These are phyloP conservation scores for Endocarpon pusillum DNA, from an alignment of 495 filamentous ascomycete species.

Conservation along the genomic window DNA sequence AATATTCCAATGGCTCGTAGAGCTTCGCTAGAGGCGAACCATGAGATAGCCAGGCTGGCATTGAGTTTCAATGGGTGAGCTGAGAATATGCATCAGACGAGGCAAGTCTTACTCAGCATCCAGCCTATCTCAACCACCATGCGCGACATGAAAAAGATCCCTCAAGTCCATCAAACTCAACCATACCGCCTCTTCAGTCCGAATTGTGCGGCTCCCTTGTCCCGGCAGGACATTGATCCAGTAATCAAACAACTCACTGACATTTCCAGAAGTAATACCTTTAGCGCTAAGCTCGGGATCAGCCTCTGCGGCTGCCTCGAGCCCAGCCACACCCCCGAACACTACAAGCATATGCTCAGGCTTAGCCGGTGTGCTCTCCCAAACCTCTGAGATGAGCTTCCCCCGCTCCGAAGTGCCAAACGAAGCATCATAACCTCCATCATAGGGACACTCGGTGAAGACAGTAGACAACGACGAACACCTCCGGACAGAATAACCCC, in stretches of 20 bases:
- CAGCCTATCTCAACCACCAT: too few species aligned
- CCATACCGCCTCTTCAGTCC: constrained; percentile 66
- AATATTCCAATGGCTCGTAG: too few species aligned
- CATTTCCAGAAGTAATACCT: constrained; percentile 34
- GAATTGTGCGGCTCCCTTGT: constrained; percentile 59
- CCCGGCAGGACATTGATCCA: constrained; percentile 61
- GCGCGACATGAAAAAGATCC: too few species aligned
- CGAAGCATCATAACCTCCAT: constrained; percentile 48
- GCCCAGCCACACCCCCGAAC: constrained; percentile 55
- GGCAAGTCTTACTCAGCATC: too few species aligned
- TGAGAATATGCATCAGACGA: too few species aligned
- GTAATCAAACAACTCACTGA: constrained; percentile 52
- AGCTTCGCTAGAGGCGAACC: too few species aligned
- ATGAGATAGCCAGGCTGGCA: too few species aligned
- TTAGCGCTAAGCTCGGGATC: constrained; percentile 41
- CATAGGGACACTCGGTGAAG: constrained; percentile 44
- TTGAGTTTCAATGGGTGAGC: too few species aligned
- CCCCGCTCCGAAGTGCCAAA: constrained; percentile 67
- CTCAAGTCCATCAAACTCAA: constrained; percentile 44
- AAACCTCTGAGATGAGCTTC: constrained; percentile 28
- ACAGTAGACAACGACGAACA: constrained; percentile 42
- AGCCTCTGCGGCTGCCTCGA: constrained; percentile 50
- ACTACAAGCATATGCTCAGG: constrained; percentile 44
- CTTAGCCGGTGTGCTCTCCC: constrained; percentile 16
- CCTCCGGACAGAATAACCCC: constrained; percentile 51